phyloP scores from a whole-genome alignment of 1,284 basidiomycete species.

The Pisolithus thermaeus region DNA sequence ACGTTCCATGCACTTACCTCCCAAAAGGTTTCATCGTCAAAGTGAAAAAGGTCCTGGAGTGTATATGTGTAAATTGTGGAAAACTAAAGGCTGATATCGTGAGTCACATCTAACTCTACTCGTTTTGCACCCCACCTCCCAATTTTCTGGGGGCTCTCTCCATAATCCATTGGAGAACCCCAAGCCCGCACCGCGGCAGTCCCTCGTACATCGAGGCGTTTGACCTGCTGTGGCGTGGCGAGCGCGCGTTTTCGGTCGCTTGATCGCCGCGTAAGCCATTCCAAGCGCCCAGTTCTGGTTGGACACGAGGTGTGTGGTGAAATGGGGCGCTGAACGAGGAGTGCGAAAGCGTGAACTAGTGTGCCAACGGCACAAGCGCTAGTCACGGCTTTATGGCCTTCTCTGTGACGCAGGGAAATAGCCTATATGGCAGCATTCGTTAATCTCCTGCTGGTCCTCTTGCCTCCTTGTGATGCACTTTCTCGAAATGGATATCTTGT shows the following conservation, averaged over 20 bases:
- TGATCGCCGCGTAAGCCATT: slow-evolving; percentile 76
- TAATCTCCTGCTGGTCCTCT: slow-evolving; percentile 42
- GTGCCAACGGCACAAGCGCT: slow-evolving; percentile 31
- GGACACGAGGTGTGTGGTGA: slow-evolving; percentile 83
- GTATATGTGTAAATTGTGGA: slow-evolving; percentile 97
- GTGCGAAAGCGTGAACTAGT: slow-evolving; percentile 65
- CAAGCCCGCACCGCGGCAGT: slow-evolving; percentile 75
- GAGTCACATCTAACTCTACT: slow-evolving; percentile 76
- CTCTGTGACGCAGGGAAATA: slow-evolving; percentile 61
- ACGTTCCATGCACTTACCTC: neutral
- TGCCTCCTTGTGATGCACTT: slow-evolving; percentile 50
- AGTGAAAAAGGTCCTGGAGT: slow-evolving; percentile 99
- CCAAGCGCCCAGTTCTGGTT: slow-evolving; percentile 64
- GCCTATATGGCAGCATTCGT: slow-evolving; percentile 54
- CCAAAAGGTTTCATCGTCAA: slow-evolving; percentile 89
- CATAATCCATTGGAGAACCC: slow-evolving; percentile 77
- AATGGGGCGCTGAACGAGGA: slow-evolving; percentile 93
- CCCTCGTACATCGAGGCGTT: slow-evolving; percentile 72
- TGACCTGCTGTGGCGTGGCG: slow-evolving; percentile 64
- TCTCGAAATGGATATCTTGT: slow-evolving; percentile 15
- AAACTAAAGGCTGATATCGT: slow-evolving; percentile 96
- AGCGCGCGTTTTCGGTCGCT: slow-evolving; percentile 82
- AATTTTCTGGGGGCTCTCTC: slow-evolving; percentile 95
- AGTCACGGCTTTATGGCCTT: slow-evolving; percentile 37
- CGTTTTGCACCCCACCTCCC: slow-evolving; percentile 87